Base-by-base conservation (phyloP, 225 moss, liverwort and hornwort genomes). In the Sphagnum tenellum region DNA sequence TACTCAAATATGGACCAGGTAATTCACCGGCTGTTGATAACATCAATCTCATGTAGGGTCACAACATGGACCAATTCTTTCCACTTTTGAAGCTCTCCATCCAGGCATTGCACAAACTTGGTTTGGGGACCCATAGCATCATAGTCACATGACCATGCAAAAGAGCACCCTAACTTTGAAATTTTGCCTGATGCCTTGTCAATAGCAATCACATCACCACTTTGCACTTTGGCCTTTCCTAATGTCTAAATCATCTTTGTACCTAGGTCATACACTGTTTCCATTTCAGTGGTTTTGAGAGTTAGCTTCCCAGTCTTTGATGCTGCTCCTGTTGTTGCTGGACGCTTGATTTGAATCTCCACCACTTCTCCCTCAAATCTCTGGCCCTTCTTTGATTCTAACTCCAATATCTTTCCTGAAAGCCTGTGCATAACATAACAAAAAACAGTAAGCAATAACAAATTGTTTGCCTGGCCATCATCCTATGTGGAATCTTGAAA, bases 341-440 rank as follows among this genome's bases (percentile, higher is more conserved):
- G 80, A 67, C 79, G 80, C 45, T 91, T 86, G 61, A 91, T 76
- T 47, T 77, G 64, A 59, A 91, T 74, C 64, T 91, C 89, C 29
- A 91, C 84, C 3, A 91, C 91, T 71, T 91, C 89, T 60, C 91
- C 91, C 68, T 91, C 91, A 46, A 91, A 91, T 82, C 74, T 91
- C 91, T 46, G 91, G 86, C 73, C 89, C 89, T 60, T 91, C 91
- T 49, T 91, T 91, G 10, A 91, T 91, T 50, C 89, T 65, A 9
- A 91, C 86, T 51, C 91, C 91, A 46, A 89, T 91, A 4, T 88
- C 86, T 70, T 87, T 84, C 29, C 91, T 69, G 64, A 91, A 91
- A 3, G 91, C 89, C 77, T 85, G 44, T 29, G 2, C 2, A n/a
- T n/a, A n/a, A n/a, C n/a, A n/a, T n/a, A n/a, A n/a, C n/a, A n/a